Evolutionary conservation across 192 early-diverging fungal species (phyloP).

Genomic region (Linnemannia elongata): DNA sequence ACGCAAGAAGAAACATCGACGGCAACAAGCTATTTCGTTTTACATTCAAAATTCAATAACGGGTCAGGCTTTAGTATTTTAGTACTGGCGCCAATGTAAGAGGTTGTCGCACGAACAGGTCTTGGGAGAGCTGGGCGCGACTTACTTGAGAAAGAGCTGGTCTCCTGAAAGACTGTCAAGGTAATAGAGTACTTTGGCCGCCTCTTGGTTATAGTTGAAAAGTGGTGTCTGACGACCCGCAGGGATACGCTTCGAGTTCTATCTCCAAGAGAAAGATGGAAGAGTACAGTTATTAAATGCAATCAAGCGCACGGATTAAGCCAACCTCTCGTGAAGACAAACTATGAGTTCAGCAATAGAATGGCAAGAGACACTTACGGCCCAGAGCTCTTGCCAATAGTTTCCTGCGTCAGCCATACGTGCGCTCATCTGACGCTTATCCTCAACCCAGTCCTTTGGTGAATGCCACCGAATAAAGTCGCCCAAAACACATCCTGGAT

Average conservation of each 20-base stretch:
- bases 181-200: slow-evolving; percentile 71
- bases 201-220: slow-evolving; percentile 84
- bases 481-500: slow-evolving; percentile 79
- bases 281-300: not conserved
- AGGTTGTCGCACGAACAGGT: too few species aligned
- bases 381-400: slow-evolving; percentile 91
- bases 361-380: slow-evolving; percentile 52
- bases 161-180: slow-evolving; percentile 21
- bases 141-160: slow-evolving; percentile 39
- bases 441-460: slow-evolving; percentile 91
- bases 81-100: too few species aligned
- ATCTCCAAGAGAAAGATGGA: not conserved
- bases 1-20: slow-evolving; percentile 77
- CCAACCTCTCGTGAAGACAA: too few species aligned
- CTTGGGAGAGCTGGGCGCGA: not conserved
- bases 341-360: not conserved
- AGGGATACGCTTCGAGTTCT: slow-evolving; percentile 66
- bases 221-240: slow-evolving; percentile 79
- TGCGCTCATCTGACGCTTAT: slow-evolving; percentile 74
- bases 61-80: not conserved
- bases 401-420: slow-evolving; percentile 87
- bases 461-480: slow-evolving; percentile 98
- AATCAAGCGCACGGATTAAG: too few species aligned
- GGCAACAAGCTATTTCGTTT: slow-evolving; percentile 15
- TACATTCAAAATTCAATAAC: not conserved